Percentiles rank a stretch among this genome's conserved stretches.
Conservation (phyloP, 139 green algal genomes). For the Closterium sp. region DNA sequence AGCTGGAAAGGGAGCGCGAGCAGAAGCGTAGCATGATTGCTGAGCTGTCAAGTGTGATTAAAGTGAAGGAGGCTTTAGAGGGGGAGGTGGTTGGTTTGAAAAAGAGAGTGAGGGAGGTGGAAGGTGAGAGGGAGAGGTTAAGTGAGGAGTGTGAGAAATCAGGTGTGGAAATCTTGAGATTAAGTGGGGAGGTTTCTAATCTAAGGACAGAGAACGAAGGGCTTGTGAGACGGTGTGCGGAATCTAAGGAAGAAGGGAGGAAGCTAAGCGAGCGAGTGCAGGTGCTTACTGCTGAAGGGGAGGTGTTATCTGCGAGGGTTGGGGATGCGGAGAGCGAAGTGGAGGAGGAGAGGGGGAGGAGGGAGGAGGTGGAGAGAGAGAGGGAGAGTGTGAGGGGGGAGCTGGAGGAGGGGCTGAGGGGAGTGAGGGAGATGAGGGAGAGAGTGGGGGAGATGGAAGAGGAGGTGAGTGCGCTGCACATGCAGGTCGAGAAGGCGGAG, state of each 20-base stretch:
- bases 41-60: no score
- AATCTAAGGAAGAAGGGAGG: not conserved
- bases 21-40: not conserved
- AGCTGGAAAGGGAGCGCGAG: not conserved
- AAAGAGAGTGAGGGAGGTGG: not conserved
- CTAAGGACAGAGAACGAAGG: not conserved
- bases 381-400: not conserved
- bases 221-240: not conserved
- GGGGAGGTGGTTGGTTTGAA: not conserved
- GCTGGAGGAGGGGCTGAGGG: not conserved
- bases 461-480: not conserved
- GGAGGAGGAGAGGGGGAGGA: no score
- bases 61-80: not conserved
- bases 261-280: not conserved
- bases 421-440: not conserved
- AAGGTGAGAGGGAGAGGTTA: not conserved
- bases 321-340: not conserved
- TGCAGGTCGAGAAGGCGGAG: no score
- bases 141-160: not conserved
- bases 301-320: not conserved
- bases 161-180: not conserved
- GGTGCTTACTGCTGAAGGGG: not conserved
- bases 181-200: not conserved
- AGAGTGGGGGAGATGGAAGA: not conserved
- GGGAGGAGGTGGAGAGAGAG: not conserved